phyloP scores from a whole-genome alignment of 768 basidiomycete species.

The Pleurotus djamor region DNA sequence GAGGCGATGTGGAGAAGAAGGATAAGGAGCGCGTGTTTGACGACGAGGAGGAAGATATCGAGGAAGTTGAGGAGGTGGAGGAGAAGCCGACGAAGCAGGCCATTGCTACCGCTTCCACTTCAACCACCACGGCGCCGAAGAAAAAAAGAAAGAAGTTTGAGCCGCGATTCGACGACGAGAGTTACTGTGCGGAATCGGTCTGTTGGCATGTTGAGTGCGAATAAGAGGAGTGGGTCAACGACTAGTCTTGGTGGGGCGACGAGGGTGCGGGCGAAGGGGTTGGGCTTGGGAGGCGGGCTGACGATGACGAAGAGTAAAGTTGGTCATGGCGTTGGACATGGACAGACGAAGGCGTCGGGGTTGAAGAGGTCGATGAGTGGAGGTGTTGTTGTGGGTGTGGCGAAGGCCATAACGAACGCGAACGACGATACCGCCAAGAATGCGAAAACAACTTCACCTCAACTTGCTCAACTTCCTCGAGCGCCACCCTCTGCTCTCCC shows the following conservation, averaged over 20 bases:
- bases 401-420: slow-evolving; percentile 7
- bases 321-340: not conserved
- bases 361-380: slow-evolving; percentile 8
- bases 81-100: not conserved
- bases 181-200: not conserved
- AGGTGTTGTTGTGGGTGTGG: slow-evolving; percentile 1
- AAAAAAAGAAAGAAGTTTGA: not conserved
- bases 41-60: not conserved
- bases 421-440: no score
- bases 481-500: no score
- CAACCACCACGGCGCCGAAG: not conserved
- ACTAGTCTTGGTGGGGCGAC: slow-evolving; percentile 7
- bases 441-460: not conserved
- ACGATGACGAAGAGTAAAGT: slow-evolving; percentile 8
- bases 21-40: not conserved
- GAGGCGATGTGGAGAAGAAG: not conserved
- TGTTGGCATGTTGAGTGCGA: not conserved
- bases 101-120: no score
- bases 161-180: not conserved
- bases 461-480: no score
- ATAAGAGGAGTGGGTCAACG: slow-evolving; percentile 1
- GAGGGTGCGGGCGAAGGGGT: slow-evolving; percentile 2
- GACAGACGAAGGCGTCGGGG: slow-evolving; percentile 7
- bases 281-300: slow-evolving; percentile 5
- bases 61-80: not conserved